Base-by-base conservation (phyloP, 805 yeast genomes). In the Ogataea angusta region DNA sequence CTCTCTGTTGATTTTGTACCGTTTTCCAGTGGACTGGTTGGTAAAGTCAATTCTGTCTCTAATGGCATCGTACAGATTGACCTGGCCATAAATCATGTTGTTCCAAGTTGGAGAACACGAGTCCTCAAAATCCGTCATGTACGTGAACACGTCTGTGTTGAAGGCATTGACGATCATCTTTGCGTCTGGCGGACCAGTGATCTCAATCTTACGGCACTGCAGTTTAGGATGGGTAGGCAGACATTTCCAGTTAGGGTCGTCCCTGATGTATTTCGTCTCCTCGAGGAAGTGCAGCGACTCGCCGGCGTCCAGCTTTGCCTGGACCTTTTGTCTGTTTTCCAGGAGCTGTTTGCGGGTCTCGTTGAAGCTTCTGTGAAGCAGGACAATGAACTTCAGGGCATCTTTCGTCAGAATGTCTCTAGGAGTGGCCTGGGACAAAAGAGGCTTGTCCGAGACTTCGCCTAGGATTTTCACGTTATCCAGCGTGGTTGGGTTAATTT, bases 51-150 rank as follows among this genome's bases (percentile, higher is more conserved):
- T 73, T 56, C 80, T 75, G 58, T 79, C 74, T 64, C 95, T 76
- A 36, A 84, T 76, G 14, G 81, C 90, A 58, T 85, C 95, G 59
- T 73, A 83, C 55, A 85, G 64, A 60, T 85, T 83, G 42, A 81
- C 86, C 64, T 85, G 93, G 38, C 93, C 95, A 56, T 82, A 85
- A 40, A 84, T 75, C 69, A 83, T 73, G 64, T 83, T 85, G 47
- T 67, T 64, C 93, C 93, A 85, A 19, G 95, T 84, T 53, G 95
- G 95, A 14, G 91, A 78, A 53, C 85, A 77, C 13, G 90, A 82
- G 63, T 85, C 93, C 63, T 85, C 95, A 56, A 85, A 82, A 68
- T 85, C 95, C 30, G 88, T 81, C 93, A 85, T 85, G 61, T 85
- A 85, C 22, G 93, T 84, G 47, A 83, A 83, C 31, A 85, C 93